Base-by-base conservation (phyloP, 768 basidiomycete genomes). In the Exidia glandulosa region DNA sequence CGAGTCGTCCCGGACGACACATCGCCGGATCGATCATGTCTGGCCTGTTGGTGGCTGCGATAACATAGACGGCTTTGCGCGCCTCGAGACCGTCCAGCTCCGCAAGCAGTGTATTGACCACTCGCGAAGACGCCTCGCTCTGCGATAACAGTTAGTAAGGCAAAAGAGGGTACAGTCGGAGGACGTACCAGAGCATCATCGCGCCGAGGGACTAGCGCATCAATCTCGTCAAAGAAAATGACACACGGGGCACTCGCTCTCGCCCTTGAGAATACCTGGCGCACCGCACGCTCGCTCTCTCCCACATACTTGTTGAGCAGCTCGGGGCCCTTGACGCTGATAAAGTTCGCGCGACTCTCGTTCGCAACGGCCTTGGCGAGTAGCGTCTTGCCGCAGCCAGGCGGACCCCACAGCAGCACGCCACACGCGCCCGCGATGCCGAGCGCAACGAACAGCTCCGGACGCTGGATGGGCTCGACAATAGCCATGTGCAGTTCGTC, bases 241-340 rank as follows among this genome's bases (percentile, higher is more conserved):
- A 96, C 87, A 63, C 94, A 96, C 1, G 95, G 95, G 2, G 91
- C 85, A 0, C 94, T 96, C 1, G 94, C 94, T 3, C 93, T 80
- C 2, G 95, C 95, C 16, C 95, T 81, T 0, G 90, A 86, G 72
- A 99, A 99, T 0, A 97, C 90, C 69, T 95, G 93, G 50, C 95
- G 76, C 0, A 99, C 92, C 0, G 95, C 95, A 29, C 91, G 77
- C 70, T 98, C 95, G 69, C 93, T 95, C 74, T 99, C 95, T 14
- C 95, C 94, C 0, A 98, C 94, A 66, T 98, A 98, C 91, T 99
- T 99, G 76, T 99, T 99, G 61, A 99, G 75, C 58, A 98, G 69
- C 68, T 99, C 96, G 0, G 96, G 96, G 0, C 96, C 96, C 68
- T 98, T 98, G 57, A 98, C 90, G 67, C 92, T 94, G 68, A 99